Evolutionary conservation across 371 early-diverging fungal species (phyloP), one percentile per base, ranked within the genome.

Genomic region (Catenaria anguillulae): DNA sequence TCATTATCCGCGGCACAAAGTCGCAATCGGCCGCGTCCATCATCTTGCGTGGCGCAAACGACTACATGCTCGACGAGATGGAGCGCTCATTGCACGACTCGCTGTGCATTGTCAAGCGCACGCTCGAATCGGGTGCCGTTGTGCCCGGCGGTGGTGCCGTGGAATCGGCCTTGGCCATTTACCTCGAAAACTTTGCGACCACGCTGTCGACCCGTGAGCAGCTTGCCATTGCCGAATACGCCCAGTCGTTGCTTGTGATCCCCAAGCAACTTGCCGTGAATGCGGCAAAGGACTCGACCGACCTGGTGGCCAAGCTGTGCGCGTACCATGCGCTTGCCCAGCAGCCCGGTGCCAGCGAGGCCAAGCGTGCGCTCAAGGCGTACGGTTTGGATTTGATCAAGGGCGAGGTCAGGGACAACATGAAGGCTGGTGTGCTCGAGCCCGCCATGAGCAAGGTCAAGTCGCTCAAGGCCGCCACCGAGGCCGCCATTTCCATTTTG

Each of bases 141-240:
- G 98, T 99, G 29, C 98, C 99, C 46, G 99, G 99, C 70, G 99
- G 99, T 64, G 99, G 99, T 62, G 92, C 99, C 21, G 97, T 99
- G 48, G 99, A 99, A 74, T 79, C 91, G 29, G 99, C 99, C 15
- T 77, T 99, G 40, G 90, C 89, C 70, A 91, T 98, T 68, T 93
- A 93, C 73, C 84, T 99, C 61, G 99, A 99, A 77, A 93, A 95
- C 74, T 95, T 94, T 82, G 92, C 93, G 42, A 89, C 88, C 33
- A 87, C 90, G 31, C 70, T 91, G 67, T 75, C 81, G 24, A 84
- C 87, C 36, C 82, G 87, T 56, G 93, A 99, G 73, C 99, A 98
- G 75, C 82, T 98, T 50, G 98, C 98, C 12, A 95, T 99, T 77
- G 93, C 92, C 46, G 97, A 96, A 74, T 99, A 88, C 74, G 97